phyloP scores from a whole-genome alignment of 371 early-diverging fungal genomes.

The Actinomortierella wolfii region DNA sequence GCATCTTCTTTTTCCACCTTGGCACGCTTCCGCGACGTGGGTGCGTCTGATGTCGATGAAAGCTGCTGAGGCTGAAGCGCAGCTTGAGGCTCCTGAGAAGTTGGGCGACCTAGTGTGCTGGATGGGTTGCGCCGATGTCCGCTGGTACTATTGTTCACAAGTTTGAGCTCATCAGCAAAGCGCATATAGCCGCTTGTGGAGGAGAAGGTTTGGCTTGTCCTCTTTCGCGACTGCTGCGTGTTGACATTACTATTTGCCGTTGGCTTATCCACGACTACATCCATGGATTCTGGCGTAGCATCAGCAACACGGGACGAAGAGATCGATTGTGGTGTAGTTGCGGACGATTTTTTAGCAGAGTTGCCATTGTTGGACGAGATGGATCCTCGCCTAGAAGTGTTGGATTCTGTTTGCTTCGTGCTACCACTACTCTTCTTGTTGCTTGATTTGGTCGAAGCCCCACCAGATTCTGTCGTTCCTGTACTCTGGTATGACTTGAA shows the following conservation, averaged over 20 bases:
- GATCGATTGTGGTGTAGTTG: slow-evolving; percentile 8
- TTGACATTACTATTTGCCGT: too few relatives aligned
- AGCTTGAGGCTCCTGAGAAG: not conserved
- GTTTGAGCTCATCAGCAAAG: slow-evolving; percentile 35
- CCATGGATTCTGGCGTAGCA: not conserved
- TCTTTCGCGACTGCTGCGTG: slow-evolving; percentile 17
- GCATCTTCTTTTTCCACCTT: slow-evolving; percentile 4
- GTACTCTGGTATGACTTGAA: not conserved
- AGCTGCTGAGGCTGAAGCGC: not conserved
- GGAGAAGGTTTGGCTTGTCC: slow-evolving; percentile 33
- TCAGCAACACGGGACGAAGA: not conserved
- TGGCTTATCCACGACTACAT: not conserved
- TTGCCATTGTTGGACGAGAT: too few relatives aligned
- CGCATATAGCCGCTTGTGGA: slow-evolving; percentile 34
- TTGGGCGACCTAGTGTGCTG: slow-evolving; percentile 5
- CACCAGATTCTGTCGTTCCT: too few relatives aligned
- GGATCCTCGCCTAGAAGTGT: too few relatives aligned
- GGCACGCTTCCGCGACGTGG: slow-evolving; percentile 19
- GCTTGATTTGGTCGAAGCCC: too few relatives aligned
- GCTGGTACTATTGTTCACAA: slow-evolving; percentile 4
- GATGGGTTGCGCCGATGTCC: slow-evolving; percentile 19
- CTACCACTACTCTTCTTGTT: too few relatives aligned
- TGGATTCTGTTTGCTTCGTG: too few relatives aligned
- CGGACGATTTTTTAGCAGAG: slow-evolving; percentile 5
- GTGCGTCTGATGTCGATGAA: slow-evolving; percentile 1